phyloP scores from a whole-genome alignment of 352 stramenopile species.

The Phytophthora sp. region DNA sequence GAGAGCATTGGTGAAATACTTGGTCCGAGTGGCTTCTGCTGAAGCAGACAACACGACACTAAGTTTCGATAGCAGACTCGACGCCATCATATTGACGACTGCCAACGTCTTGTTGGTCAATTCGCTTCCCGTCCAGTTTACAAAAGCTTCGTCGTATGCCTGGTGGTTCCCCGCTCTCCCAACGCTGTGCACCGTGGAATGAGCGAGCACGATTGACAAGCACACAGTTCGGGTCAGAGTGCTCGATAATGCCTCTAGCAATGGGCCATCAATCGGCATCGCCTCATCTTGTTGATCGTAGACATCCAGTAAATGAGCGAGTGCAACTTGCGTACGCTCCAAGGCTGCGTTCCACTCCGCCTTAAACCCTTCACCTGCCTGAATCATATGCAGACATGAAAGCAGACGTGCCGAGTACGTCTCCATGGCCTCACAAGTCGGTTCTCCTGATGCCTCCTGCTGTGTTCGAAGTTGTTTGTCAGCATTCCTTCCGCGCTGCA shows the following conservation, averaged over 20 bases:
- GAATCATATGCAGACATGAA: conserved; percentile 28
- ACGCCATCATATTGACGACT: conserved; percentile 10
- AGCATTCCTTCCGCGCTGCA: conserved; percentile 28
- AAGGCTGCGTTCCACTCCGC: conserved; percentile 13
- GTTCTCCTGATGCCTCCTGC: conserved; percentile 1
- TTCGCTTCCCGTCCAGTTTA: not conserved
- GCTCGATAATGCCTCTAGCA: conserved; percentile 18
- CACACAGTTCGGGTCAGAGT: conserved; percentile 36
- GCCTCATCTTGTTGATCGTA: conserved; percentile 25
- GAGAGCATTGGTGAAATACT: conserved; percentile 44
- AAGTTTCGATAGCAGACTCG: conserved; percentile 26
- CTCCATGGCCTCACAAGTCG: conserved; percentile 19
- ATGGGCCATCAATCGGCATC: conserved; percentile 15
- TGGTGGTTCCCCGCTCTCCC: not conserved
- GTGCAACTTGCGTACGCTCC: conserved; percentile 19
- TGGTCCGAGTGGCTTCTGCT: conserved; percentile 24
- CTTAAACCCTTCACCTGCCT: conserved; percentile 9
- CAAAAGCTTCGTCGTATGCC: conserved; percentile 19
- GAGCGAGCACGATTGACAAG: conserved; percentile 41
- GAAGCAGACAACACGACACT: conserved; percentile 20
- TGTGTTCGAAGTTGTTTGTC: conserved; percentile 19
- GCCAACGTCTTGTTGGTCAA: conserved; percentile 9
- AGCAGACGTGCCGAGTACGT: conserved; percentile 17
- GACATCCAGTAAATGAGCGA: conserved; percentile 21
- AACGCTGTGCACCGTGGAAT: conserved; percentile 29